Evolutionary conservation across 306 rosid species (phyloP), one percentile per base, ranked within the genome.

Genomic region (Cucumis cinereus): DNA sequence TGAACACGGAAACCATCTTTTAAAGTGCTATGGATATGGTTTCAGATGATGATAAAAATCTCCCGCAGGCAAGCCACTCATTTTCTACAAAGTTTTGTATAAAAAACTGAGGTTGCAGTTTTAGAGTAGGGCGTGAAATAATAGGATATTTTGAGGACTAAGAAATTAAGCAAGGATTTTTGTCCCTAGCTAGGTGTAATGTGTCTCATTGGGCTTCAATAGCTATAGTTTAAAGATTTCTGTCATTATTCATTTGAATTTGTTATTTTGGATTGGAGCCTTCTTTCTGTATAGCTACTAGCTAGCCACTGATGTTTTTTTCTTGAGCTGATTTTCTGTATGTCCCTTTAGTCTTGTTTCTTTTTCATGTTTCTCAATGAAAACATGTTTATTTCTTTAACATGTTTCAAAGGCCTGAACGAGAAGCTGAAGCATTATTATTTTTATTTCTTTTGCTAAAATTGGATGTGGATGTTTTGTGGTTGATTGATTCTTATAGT

Each of bases 11-110:
- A 75, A 80, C 86, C 70, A 91, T 94, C 81, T 94, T 91, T 80
- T 91, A 90, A 90, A 89, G 90, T 90, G 98, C 98, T 22, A 94
- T 94, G 97, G 97, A 94, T 83, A 89, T 91, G 92, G 96, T 91
- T 79, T 91, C 96, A 26, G 97, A 91, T 7, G 96, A 94, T 43
- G 98, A 94, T 87, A 94, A 91, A 88, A 94, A 94, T 87, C 86
- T 94, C 66, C 98, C 98, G 74, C 98, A 94, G 94, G 98, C 82
- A 81, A 86, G 89, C 76, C 52, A 56, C 30, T 74, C 80, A 77
- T 56, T 77, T 35, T 80, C 77, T n/a, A 4, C 13, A 6, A 61
- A 68, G 16, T n/a, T 57, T 19, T 72, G 12, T 72, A 28, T 72
- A 72, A 72, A 4, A 7, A 16, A n/a, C 33, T 2, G 17, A 26